Base-by-base conservation (phyloP, 139 green algal species). In the Picochlorum costavermella region DNA sequence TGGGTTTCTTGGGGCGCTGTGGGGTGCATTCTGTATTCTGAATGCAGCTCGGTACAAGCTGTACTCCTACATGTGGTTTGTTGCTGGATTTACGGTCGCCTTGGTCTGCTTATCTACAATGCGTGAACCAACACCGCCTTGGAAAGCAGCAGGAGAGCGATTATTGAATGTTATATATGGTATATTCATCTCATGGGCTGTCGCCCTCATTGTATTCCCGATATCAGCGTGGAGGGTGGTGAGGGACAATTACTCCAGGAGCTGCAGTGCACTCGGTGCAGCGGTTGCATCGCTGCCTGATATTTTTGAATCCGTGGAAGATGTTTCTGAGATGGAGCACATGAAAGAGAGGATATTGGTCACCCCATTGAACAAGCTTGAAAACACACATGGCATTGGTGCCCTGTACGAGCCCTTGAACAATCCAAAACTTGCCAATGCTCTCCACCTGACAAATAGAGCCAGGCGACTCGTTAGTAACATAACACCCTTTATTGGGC, bases 81-180 rank as follows among this genome's bases (percentile, higher is more conserved):
- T 59, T 2, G 50, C 50, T 59, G 50, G 50, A 30, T 30, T 59
- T 12, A 59, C 50, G 9, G 50, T 59, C 20, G 17, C 50, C 25
- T 25, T 59, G 23, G 50, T 59, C 4, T 37, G 23, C 9, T 11
- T 33, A 5, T 30, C 50, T 33, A 12, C 33, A 17, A 20, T 59
- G n/a, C 50, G 50, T 9, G 46, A 53, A 53, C 12, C 17, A 53
- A 59, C 50, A 17, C 50, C 50, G 14, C 50, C 50, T 37, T 59
- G 50, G 50, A 6, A 6, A 4, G 25, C 25, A 33, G 50, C 28
- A 28, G 50, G 23, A 12, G 20, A 33, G n/a, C 23, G 50, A 33
- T 29, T 59, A 23, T 30, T 59, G 50, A 59, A 59, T 29, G 50
- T 59, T 5, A 37, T 30, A 17, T 30, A 30, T 14, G 50, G 50